Conservation (phyloP, 2,329 filamentous ascomycete genomes). For the Fusarium robinianum region DNA sequence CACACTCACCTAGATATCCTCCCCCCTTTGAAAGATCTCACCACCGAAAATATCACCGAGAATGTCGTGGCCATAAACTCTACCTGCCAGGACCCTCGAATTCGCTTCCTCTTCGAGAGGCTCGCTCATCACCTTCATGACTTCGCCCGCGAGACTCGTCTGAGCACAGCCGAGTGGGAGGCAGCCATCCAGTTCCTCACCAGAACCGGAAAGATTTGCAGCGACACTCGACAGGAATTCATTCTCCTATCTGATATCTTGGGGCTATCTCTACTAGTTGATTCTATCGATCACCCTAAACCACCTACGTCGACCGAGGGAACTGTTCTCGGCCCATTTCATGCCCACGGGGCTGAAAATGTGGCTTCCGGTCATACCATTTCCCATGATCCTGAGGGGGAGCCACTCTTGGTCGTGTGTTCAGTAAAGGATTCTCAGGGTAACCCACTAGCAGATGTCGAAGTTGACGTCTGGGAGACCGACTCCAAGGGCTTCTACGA, state of each 20-base stretch:
- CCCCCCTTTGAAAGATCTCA: constrained; percentile 54
- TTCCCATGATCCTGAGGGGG: constrained; percentile 66
- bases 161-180: constrained; percentile 76
- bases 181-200: constrained; percentile 70
- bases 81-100: constrained; percentile 61
- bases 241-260: constrained; percentile 77
- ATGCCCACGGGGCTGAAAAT: constrained; percentile 69
- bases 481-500: constrained; percentile 76
- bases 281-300: constrained; percentile 67
- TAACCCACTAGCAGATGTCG: constrained; percentile 62
- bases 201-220: constrained; percentile 68
- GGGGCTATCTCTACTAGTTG: constrained; percentile 64
- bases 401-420: constrained; percentile 69
- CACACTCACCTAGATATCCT: not conserved
- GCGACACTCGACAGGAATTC: constrained; percentile 70
- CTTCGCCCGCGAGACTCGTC: constrained; percentile 73
- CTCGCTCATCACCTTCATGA: constrained; percentile 75
- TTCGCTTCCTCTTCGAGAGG: constrained; percentile 71
- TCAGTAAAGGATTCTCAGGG: constrained; percentile 66
- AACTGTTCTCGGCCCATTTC: constrained; percentile 76
- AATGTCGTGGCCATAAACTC: constrained; percentile 74
- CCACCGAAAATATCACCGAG: constrained; percentile 74
- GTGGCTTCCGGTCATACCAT: constrained; percentile 61
- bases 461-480: constrained; percentile 80
- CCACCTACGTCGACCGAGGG: constrained; percentile 69